These are phyloP conservation scores for Mimosa pudica DNA, from an alignment of 306 rosid genomes.

Conservation along the genomic window DNA sequence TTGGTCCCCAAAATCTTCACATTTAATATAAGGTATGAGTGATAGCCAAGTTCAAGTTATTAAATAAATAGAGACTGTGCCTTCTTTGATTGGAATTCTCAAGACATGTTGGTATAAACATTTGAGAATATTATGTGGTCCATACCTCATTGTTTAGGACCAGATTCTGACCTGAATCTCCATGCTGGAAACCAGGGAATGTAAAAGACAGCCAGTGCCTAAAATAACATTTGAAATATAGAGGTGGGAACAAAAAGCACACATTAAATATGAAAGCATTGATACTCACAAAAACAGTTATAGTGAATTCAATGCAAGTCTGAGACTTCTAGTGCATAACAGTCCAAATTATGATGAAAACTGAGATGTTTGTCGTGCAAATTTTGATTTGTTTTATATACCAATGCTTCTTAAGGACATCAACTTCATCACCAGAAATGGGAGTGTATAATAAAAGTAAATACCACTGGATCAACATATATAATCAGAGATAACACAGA, in stretches of 20 bases:
- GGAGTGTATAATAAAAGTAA: not conserved
- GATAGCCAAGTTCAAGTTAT: slow-evolving; percentile 18
- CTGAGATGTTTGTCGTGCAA: not conserved
- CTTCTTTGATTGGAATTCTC: slow-evolving; percentile 41
- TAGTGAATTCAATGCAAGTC: not conserved
- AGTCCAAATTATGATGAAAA: not conserved
- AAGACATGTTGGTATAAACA: slow-evolving; percentile 37
- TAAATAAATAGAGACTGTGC: slow-evolving; percentile 14
- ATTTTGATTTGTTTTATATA: not conserved
- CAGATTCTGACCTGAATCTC: slow-evolving; percentile 50
- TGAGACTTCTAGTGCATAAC: not conserved
- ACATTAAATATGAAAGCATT: not conserved
- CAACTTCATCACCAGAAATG: not conserved
- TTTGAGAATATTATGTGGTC: slow-evolving; percentile 51
- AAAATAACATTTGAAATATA: slow-evolving; percentile 32
- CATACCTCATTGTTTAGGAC: slow-evolving; percentile 39
- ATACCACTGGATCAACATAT: not conserved
- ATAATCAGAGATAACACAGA: not conserved
- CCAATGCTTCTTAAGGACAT: not conserved
- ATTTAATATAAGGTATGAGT: slow-evolving; percentile 26
- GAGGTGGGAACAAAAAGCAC: slow-evolving; percentile 20
- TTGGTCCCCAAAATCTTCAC: slow-evolving; percentile 42
- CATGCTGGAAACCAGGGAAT: slow-evolving; percentile 47
- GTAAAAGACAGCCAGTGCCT: slow-evolving; percentile 33
- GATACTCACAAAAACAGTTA: not conserved